Evolutionary conservation across 495 filamentous ascomycete species (phyloP), one percentile per base, ranked within the genome.

Genomic region (Penicillium robsamsonii): DNA sequence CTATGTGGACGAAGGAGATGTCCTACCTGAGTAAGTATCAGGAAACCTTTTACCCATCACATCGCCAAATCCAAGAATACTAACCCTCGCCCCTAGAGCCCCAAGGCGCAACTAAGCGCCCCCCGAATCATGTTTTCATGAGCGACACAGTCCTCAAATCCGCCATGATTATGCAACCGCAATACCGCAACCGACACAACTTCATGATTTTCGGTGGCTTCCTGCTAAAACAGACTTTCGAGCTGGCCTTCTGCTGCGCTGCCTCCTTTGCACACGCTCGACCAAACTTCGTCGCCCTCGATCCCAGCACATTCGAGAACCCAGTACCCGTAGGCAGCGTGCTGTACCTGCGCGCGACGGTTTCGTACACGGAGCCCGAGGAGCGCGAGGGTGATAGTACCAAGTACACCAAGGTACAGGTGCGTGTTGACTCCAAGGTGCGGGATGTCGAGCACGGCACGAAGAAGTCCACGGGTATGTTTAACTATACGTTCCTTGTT

Each of bases 131-230:
- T 6, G 67, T 85, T 52, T 82, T 78, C 67, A 93, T 93, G 89
- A 74, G 79, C 30, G 73, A 75, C 30, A 91, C 89, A 0, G 75
- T 75, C 22, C 77, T 93, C 27, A 80, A 82, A 53, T 87, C 86
- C 1, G 86, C 89, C 5, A 81, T 81, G 62, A 91, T 95, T 54
- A 95, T 95, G 90, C 89, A 92, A 62, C 90, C 90, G 4, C 90
- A 93, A 69, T 84, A 90, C 65, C 85, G 90, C 33, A 93, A 93
- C 70, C 78, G 89, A 3, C 89, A 93, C 73, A 87, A 89, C 62
- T 92, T 91, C 75, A 92, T 91, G 89, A 91, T 95, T 48, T 95
- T 93, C 64, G 90, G 90, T 22, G 90, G 90, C 18, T 92, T 90
- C 69, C 82, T 93, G 1, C 78, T 95, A 0, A 91, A 91, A 66